These are phyloP conservation scores for Phytophthora meadii DNA, from an alignment of 352 stramenopile genomes.

Conservation along the genomic window DNA sequence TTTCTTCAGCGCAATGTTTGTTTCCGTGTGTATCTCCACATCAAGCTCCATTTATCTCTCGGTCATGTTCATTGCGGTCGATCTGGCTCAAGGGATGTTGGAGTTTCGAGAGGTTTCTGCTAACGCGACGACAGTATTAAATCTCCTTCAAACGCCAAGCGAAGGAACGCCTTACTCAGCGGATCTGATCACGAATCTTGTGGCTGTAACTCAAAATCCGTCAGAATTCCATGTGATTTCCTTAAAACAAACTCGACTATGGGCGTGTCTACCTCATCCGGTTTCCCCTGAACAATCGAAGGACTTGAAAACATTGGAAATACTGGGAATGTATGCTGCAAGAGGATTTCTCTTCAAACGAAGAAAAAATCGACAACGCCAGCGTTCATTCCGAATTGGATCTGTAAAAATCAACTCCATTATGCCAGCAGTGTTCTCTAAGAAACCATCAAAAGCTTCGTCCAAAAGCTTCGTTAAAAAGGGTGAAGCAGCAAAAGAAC, in stretches of 20 bases:
- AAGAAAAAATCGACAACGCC: background rate
- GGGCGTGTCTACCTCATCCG: conserved; percentile 16
- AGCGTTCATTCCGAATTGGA: background rate
- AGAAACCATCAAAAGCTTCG: background rate
- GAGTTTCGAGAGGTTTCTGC: conserved; percentile 22
- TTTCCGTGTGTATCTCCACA: conserved; percentile 32
- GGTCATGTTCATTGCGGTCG: conserved; percentile 9
- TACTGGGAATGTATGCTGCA: background rate
- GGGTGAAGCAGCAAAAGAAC: background rate
- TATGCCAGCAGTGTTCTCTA: background rate
- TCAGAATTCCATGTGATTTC: conserved; percentile 1
- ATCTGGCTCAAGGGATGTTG: conserved; percentile 7
- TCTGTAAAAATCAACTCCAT: background rate
- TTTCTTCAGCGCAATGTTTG: conserved; percentile 33
- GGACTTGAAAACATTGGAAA: background rate
- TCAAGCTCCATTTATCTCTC: conserved; percentile 13
- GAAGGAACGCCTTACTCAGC: background rate
- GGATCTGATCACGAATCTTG: background rate
- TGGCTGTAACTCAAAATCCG: conserved; percentile 11
- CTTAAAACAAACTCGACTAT: background rate
- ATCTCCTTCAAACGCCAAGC: conserved; percentile 4
- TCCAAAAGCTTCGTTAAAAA: background rate
- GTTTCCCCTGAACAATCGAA: background rate
- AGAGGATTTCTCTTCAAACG: background rate
- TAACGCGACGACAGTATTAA: conserved; percentile 6